Evolutionary conservation across 1,284 basidiomycete genomes (phyloP).

Genomic region (Ganoderma sp.): DNA sequence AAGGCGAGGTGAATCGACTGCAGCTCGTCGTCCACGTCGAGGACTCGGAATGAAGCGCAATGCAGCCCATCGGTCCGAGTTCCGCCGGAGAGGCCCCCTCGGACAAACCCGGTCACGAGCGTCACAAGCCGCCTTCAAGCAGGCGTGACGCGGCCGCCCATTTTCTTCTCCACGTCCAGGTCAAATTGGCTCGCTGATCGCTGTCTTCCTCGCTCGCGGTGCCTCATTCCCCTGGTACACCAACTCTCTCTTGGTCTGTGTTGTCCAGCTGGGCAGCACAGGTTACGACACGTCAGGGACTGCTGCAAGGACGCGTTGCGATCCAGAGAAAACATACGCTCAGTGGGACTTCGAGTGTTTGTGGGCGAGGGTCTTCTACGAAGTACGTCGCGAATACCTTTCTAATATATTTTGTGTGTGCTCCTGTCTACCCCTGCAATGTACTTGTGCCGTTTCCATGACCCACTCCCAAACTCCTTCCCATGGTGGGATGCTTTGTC

Average conservation of each 20-base stretch:
- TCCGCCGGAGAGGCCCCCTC: background rate
- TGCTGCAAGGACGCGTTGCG: conserved; percentile 22
- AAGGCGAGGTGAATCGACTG: background rate
- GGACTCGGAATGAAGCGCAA: background rate
- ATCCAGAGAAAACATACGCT: conserved; percentile 20
- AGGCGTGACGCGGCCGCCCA: background rate
- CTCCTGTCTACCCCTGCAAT: too few species aligned
- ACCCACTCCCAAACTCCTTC: too few species aligned
- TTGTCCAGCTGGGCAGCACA: background rate
- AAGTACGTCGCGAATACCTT: too few species aligned
- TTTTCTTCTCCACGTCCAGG: conserved; percentile 12
- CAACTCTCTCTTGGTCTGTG: background rate
- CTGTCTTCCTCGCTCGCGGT: background rate
- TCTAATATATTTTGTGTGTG: too few species aligned
- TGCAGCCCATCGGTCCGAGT: background rate
- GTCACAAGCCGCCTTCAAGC: background rate
- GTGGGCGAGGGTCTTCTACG: too few species aligned
- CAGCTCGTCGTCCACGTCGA: background rate
- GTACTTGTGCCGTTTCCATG: too few species aligned
- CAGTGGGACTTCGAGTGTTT: too few species aligned
- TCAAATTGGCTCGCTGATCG: conserved; percentile 14
- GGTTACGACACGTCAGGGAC: background rate
- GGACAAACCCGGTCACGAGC: background rate
- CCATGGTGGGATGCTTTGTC: too few species aligned
- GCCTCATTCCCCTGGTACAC: conserved; percentile 26